Base-by-base conservation (phyloP, 805 yeast species). In the Teunomyces atbi region DNA sequence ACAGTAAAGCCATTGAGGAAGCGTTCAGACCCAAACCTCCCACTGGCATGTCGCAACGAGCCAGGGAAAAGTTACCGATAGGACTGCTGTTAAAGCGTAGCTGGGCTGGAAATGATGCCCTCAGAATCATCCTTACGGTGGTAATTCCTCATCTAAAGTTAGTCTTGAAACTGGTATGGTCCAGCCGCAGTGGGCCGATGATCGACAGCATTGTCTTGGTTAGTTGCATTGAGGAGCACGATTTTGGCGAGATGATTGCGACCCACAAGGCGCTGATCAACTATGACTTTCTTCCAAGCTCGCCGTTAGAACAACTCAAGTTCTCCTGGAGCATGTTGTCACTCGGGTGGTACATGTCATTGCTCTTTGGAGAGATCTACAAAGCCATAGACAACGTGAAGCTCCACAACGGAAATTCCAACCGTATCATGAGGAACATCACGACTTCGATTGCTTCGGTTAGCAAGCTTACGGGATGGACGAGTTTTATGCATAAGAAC, bases 301-400 rank as follows among this genome's bases (percentile, higher is more conserved):
- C 75, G 0, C 67, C 69, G 2, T 72, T 79, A 5, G 64, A 64
- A 26, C 55, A 76, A 3, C 66, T 84, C 50, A 69, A 60, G 48
- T 84, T 87, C 53, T 60, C 66, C 4, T 88, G 96, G 96, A 76
- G 79, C 33, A 68, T 67, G 44, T 58, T 73, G 19, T 81, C 88
- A 0, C 65, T 86, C 19, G 91, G 90, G 0, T 88, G 96, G 96
- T 87, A 87, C 62, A 73, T 77, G 33, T 76, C 86, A 4, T 67
- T 85, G 7, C 56, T 87, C 20, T 85, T 87, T 83, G 80, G 83
- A 1, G 65, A 70, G 27, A 74, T 85, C 0, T 85, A 73, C 54
- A 53, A 59, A 44, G 49, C 66, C 4, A 30, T 48, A 5, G 62
- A 59, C 16, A 49, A 34, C 20, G 60, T 65, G 11, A 53, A 53